Percentiles rank a stretch among this genome's conserved stretches.
Evolutionary conservation across 441 rosid species (phyloP).

Genomic region (Gossypium schwendimanii): DNA sequence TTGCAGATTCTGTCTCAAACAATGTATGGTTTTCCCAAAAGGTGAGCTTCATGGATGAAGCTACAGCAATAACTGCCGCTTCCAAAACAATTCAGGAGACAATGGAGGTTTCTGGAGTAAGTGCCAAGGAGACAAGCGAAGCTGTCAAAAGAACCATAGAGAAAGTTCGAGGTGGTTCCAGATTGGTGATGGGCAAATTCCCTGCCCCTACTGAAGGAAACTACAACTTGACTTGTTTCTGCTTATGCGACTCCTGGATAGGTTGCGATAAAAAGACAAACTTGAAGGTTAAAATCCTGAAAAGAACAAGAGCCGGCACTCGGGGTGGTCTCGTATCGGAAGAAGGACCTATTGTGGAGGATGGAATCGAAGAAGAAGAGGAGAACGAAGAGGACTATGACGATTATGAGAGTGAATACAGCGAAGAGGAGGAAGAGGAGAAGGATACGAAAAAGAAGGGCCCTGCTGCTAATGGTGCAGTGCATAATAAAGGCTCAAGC

Average conservation of each 20-base stretch:
- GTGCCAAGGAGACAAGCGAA: slow-evolving; percentile 54
- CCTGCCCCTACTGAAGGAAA: slow-evolving; percentile 80
- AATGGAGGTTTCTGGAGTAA: slow-evolving; percentile 87
- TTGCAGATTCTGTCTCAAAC: slow-evolving; percentile 68
- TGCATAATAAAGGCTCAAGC: slow-evolving; percentile 41
- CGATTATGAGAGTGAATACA: slow-evolving; percentile 84
- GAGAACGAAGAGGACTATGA: slow-evolving; percentile 78
- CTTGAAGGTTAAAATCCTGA: slow-evolving; percentile 70
- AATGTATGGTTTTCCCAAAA: slow-evolving; percentile 91
- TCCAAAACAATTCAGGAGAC: slow-evolving; percentile 84
- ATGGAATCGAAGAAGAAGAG: slow-evolving; percentile 89
- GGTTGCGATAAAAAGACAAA: slow-evolving; percentile 71
- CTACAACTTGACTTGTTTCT: slow-evolving; percentile 74
- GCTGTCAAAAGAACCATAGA: slow-evolving; percentile 69
- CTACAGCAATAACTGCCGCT: slow-evolving; percentile 66
- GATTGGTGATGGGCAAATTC: slow-evolving; percentile 84
- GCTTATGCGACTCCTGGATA: slow-evolving; percentile 88
- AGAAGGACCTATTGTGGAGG: slow-evolving; percentile 67
- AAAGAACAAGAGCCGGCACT: slow-evolving; percentile 79
- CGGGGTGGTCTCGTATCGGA: slow-evolving; percentile 53
- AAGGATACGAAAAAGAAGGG: slow-evolving; percentile 55
- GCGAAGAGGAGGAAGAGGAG: slow-evolving; percentile 82
- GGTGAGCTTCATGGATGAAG: slow-evolving; percentile 94
- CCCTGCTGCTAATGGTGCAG: slow-evolving; percentile 41
- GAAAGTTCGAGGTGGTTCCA: slow-evolving; percentile 75